These are phyloP conservation scores for Penicillium subrubescens DNA, from an alignment of 495 filamentous ascomycete genomes.

Conservation along the genomic window DNA sequence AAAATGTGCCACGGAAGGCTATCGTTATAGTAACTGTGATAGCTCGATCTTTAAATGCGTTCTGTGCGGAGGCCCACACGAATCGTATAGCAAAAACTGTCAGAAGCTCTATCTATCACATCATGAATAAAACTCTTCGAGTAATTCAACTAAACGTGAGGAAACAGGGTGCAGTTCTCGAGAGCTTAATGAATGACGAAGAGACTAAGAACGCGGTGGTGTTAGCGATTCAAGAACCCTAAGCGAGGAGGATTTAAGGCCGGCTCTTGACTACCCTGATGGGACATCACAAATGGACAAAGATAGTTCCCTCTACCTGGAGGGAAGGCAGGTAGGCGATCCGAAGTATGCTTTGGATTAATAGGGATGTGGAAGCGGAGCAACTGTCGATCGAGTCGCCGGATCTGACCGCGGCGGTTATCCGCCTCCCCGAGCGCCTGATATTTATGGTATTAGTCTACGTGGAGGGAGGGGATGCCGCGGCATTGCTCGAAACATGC, in stretches of 20 bases:
- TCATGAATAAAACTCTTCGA: constrained; percentile 32
- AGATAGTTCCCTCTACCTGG: constrained; percentile 26
- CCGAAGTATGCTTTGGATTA: constrained; percentile 36
- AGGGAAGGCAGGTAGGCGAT: constrained; percentile 25
- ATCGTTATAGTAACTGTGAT: constrained; percentile 27
- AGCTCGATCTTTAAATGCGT: neutral
- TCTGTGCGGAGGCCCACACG: neutral
- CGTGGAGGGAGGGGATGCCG: constrained; percentile 14
- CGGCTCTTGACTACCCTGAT: constrained; percentile 27
- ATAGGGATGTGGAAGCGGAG: constrained; percentile 31
- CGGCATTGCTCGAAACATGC: too few relatives aligned
- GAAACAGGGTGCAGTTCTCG: constrained; percentile 24
- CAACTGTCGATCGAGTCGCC: constrained; percentile 26
- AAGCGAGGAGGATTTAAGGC: constrained; percentile 25
- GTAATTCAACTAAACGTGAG: constrained; percentile 35
- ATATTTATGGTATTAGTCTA: constrained; percentile 33
- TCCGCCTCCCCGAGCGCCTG: constrained; percentile 1
- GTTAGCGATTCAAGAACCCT: constrained; percentile 30
- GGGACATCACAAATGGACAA: constrained; percentile 33
- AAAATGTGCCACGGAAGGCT: constrained; percentile 28
- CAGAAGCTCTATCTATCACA: constrained; percentile 24
- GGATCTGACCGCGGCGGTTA: constrained; percentile 31
- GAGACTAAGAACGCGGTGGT: constrained; percentile 18
- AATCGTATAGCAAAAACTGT: constrained; percentile 32
- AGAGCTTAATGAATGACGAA: constrained; percentile 35